Base-by-base conservation (phyloP, 1,284 basidiomycete genomes). In the Cerrena zonata region DNA sequence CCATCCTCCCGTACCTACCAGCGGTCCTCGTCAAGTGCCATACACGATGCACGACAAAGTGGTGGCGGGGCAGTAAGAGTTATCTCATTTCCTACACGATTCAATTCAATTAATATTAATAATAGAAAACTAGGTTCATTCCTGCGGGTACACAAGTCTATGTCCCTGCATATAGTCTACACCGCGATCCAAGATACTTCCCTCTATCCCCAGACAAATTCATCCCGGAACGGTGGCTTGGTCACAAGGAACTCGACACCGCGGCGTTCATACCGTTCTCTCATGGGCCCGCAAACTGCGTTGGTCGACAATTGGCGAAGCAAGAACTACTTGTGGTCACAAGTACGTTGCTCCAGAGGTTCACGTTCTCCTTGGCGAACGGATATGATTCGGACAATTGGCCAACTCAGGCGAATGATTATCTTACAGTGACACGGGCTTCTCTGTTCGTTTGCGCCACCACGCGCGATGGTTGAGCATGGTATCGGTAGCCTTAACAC, bases 161-260 rank as follows among this genome's bases (percentile, higher is more conserved):
- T 27, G 50, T 56, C 11, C 50, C 51, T 34, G 24, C 40, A 3
- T 53, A 48, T 40, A 37, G 54, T 25, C 24, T 63, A 2, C 61
- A 63, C 22, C 62, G 59, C 24, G 52, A 62, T 40, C 51, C 58
- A 2, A 50, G 51, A 5, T 46, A 63, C 44, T 65, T 63, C 56
- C 54, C 40, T 12, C 59, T 58, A 11, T 36, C 51, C 12, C 53
- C 63, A 0, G 58, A 61, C 18, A 15, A 25, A 0, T 65, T 61
- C 53, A 56, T 55, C 48, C 63, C 63, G 3, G 62, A 65, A 1
- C 56, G 63, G 11, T 65, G 63, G 63, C 53, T 63, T 4, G 21
- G 38, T 19, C 50, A 56, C 18, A 43, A 50, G 13, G 3, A 18
- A 7, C 50, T 51, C 47, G 42, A 23, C 18, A 41, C 39, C 5